phyloP scores from a whole-genome alignment of 257 asterid genomes.

The Nicotiana paniculata region DNA sequence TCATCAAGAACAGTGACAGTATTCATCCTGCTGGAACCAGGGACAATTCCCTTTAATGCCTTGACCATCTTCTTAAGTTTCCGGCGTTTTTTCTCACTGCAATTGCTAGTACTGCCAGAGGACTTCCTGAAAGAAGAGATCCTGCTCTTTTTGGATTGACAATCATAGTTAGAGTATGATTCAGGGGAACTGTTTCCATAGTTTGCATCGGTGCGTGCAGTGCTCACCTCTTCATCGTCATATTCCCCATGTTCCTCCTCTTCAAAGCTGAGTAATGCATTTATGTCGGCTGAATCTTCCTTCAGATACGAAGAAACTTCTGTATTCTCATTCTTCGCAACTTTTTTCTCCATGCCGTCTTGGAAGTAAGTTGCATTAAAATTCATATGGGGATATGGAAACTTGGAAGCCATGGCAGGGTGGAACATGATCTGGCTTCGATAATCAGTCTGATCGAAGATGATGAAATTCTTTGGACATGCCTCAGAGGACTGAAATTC shows the following conservation, averaged over 20 bases:
- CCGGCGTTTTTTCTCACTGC: constrained; percentile 36
- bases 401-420: constrained; percentile 47
- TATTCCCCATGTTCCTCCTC: constrained; percentile 36
- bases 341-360: constrained; percentile 2
- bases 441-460: constrained; percentile 52
- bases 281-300: constrained; percentile 73
- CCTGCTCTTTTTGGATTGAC: constrained; percentile 34
- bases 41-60: constrained; percentile 57
- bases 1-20: constrained; percentile 70
- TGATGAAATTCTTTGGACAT: constrained; percentile 66
- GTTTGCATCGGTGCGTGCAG: constrained; percentile 51
- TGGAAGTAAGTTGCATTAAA: constrained; percentile 24
- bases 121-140: constrained; percentile 23
- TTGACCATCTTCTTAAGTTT: constrained; percentile 61
- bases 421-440: constrained; percentile 63
- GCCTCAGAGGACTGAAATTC: constrained; percentile 48
- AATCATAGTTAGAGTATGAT: constrained; percentile 53
- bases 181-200: constrained; percentile 54
- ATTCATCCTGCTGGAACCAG: constrained; percentile 61
- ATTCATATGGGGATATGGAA: constrained; percentile 30
- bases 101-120: constrained; percentile 13
- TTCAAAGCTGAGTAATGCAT: constrained; percentile 62
- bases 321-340: constrained; percentile 19
- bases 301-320: constrained; percentile 30
- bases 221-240: constrained; percentile 69